These are phyloP conservation scores for Melanogaster broomeanus DNA, from an alignment of 768 basidiomycete genomes.

Conservation along the genomic window DNA sequence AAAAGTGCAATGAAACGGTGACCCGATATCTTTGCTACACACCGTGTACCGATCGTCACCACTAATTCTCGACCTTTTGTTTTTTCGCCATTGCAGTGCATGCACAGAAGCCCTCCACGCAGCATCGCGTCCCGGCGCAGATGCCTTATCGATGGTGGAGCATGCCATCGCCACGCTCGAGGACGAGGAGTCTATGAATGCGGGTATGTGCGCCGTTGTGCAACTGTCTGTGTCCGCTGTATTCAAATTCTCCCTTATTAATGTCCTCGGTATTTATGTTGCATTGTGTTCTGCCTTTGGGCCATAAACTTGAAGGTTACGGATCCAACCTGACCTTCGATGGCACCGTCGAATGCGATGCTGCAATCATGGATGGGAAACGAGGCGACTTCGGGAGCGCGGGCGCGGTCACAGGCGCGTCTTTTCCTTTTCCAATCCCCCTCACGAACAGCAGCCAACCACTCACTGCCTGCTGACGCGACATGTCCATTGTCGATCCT, in stretches of 20 bases:
- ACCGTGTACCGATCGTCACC: background rate
- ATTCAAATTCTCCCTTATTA: background rate
- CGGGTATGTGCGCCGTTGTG: slow-evolving; percentile 45
- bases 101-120: slow-evolving; percentile 45
- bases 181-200: slow-evolving; percentile 68
- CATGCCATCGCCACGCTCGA: slow-evolving; percentile 60
- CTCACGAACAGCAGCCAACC: background rate
- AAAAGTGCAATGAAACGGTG: slow-evolving; percentile 60
- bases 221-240: background rate
- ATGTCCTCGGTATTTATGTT: too few relatives aligned
- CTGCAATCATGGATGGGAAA: slow-evolving; percentile 63
- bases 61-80: background rate
- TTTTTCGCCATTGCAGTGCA: slow-evolving; percentile 40
- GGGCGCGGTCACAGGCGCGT: slow-evolving; percentile 68
- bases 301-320: slow-evolving; percentile 58
- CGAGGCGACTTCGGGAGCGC: slow-evolving; percentile 64
- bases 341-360: slow-evolving; percentile 84
- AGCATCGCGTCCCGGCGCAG: slow-evolving; percentile 11
- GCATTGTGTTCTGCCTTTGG: too few relatives aligned
- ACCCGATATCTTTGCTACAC: slow-evolving; percentile 3
- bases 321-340: slow-evolving; percentile 77
- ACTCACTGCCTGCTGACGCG: background rate
- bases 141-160: slow-evolving; percentile 50
- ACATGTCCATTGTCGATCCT: too few relatives aligned
- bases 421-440: background rate